Conservation (phyloP, 805 yeast genomes). For the Candida ortonii region DNA sequence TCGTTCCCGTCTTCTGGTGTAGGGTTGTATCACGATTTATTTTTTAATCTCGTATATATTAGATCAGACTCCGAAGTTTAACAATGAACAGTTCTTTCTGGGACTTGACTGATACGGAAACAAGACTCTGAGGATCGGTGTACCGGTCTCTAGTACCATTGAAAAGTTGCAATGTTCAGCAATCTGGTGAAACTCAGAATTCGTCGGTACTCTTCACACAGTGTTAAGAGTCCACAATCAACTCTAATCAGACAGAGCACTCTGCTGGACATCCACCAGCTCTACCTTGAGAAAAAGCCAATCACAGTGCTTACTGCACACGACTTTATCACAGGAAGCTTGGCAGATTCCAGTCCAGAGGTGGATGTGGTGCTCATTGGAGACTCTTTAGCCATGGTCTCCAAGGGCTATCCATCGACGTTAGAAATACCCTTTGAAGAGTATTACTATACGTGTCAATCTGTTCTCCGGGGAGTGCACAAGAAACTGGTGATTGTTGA, state of each 20-base stretch:
- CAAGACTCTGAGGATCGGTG: no score
- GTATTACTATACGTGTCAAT: constrained; percentile 68
- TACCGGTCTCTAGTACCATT: no score
- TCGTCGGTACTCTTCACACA: constrained; percentile 28
- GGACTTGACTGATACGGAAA: no score
- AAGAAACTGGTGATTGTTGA: constrained; percentile 75
- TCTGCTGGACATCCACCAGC: constrained; percentile 21
- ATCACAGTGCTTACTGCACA: constrained; percentile 69
- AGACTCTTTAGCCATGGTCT: constrained; percentile 90
- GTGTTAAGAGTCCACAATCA: no score
- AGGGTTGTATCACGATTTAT: no score
- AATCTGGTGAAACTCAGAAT: no score
- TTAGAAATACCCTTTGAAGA: constrained; percentile 76
- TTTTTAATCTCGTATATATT: no score
- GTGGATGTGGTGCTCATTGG: constrained; percentile 79
- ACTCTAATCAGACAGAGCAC: constrained; percentile 21
- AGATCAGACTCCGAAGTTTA: no score
- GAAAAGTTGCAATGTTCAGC: no score
- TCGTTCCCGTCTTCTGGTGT: no score
- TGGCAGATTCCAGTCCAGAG: constrained; percentile 60
- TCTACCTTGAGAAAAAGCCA: constrained; percentile 21
- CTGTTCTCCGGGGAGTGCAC: constrained; percentile 71
- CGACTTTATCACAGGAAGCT: constrained; percentile 72
- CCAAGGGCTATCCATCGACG: constrained; percentile 77
- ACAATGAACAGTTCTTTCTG: no score